A percentile compares a stretch with the other conserved stretches of the same genome.
These are phyloP conservation scores for Globisporangium paroecandrum DNA, from an alignment of 352 stramenopile species.

Conservation along the genomic window DNA sequence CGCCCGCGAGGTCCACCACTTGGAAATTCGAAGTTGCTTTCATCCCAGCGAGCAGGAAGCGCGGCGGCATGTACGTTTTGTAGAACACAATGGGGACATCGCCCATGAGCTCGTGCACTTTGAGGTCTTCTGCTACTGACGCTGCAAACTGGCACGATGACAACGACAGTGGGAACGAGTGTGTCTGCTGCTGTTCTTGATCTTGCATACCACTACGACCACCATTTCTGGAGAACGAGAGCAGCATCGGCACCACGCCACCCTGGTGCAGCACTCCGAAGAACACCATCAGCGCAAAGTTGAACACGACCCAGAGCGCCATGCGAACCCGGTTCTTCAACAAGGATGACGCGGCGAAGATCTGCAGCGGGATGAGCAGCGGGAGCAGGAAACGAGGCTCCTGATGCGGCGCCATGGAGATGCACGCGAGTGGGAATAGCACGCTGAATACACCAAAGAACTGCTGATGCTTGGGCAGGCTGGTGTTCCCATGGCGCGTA, in stretches of 20 bases:
- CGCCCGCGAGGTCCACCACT: conserved; percentile 52
- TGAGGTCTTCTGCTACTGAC: neutral
- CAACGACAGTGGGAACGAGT: neutral
- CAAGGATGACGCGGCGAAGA: conserved; percentile 33
- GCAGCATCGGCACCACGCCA: conserved; percentile 55
- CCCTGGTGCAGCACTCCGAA: conserved; percentile 75
- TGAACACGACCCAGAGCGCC: conserved; percentile 53
- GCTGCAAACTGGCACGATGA: conserved; percentile 28
- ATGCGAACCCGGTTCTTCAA: conserved; percentile 6
- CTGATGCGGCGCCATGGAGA: conserved; percentile 93
- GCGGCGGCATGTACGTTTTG: conserved; percentile 81
- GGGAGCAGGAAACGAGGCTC: conserved; percentile 91
- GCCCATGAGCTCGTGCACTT: conserved; percentile 12
- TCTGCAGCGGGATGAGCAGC: conserved; percentile 77
- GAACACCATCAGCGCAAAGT: conserved; percentile 46
- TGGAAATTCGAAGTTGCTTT: conserved; percentile 23
- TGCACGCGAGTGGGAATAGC: conserved; percentile 64
- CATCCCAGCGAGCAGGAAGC: conserved; percentile 55
- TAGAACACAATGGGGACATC: conserved; percentile 51
- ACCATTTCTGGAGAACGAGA: conserved; percentile 31
- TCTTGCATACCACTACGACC: neutral
- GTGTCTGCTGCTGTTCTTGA: neutral
- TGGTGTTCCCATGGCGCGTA: conserved; percentile 6
- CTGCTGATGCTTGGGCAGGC: neutral
- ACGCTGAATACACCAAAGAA: conserved; percentile 38